Evolutionary conservation across 2,329 filamentous ascomycete genomes (phyloP).

Genomic region (Ceratocystis eucalypticola): DNA sequence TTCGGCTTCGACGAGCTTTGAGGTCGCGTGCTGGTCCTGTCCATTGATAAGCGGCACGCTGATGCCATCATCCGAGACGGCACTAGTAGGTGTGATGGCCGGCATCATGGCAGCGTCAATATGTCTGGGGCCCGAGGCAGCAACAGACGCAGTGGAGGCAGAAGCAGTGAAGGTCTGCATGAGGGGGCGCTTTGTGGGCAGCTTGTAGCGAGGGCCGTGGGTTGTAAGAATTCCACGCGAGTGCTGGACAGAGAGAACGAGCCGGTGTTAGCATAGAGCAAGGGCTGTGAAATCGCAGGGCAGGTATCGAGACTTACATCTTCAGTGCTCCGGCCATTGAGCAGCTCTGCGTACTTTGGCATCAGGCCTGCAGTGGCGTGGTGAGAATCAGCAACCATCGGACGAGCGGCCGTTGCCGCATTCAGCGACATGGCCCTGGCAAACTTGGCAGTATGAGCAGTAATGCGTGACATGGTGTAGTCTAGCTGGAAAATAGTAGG

Average conservation of each 20-base stretch:
- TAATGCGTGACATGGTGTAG: conserved; percentile 36
- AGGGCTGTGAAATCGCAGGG: neutral
- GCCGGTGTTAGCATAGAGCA: neutral
- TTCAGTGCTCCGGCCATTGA: conserved; percentile 27
- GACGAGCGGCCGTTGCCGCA: conserved; percentile 29
- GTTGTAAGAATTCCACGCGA: conserved; percentile 34
- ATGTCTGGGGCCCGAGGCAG: conserved; percentile 26
- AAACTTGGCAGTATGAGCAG: conserved; percentile 37
- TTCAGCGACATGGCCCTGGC: conserved; percentile 30
- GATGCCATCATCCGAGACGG: conserved; percentile 24
- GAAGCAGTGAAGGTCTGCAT: conserved; percentile 51
- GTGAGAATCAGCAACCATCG: conserved; percentile 26
- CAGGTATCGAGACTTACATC: conserved; percentile 28
- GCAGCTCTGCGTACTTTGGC: conserved; percentile 37
- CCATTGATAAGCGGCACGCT: conserved; percentile 46
- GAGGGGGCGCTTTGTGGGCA: conserved; percentile 32
- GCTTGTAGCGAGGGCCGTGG: conserved; percentile 34
- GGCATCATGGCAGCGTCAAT: conserved; percentile 45
- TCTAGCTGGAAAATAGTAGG: neutral
- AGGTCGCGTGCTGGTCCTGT: conserved; percentile 35
- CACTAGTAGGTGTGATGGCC: conserved; percentile 29
- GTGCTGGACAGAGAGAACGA: conserved; percentile 19
- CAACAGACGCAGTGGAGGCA: conserved; percentile 30
- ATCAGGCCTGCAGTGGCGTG: conserved; percentile 30
- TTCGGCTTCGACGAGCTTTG: conserved; percentile 32